Conservation (phyloP, 1,284 basidiomycete species). For the Golubevia pallescens region DNA sequence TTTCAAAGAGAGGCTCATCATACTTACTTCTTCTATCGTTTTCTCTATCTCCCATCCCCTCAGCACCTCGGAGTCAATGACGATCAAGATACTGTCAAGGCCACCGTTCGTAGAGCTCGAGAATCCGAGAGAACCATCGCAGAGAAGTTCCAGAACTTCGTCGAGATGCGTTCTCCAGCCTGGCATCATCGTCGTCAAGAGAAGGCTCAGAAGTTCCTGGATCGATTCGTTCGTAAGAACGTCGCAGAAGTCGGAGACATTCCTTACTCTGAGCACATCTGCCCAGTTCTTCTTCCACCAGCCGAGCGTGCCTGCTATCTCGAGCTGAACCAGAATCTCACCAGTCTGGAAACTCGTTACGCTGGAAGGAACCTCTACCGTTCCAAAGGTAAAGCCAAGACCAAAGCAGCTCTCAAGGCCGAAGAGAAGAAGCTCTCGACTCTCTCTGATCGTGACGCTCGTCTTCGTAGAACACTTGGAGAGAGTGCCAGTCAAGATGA, state of each 20-base stretch:
- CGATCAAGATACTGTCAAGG: slow-evolving; percentile 39
- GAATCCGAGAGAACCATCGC: slow-evolving; percentile 36
- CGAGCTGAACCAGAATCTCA: slow-evolving; percentile 44
- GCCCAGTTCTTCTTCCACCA: slow-evolving; percentile 34
- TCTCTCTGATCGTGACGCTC: slow-evolving; percentile 36
- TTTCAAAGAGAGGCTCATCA: not conserved
- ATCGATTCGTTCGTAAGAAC: slow-evolving; percentile 40
- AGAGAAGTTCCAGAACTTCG: slow-evolving; percentile 46
- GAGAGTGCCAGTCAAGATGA: slow-evolving; percentile 39
- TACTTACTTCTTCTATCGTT: not conserved
- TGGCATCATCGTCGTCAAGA: slow-evolving; percentile 43
- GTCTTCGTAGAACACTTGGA: slow-evolving; percentile 40
- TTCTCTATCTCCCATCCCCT: not conserved
- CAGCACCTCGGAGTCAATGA: slow-evolving; percentile 40
- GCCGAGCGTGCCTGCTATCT: slow-evolving; percentile 45
- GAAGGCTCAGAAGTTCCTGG: slow-evolving; percentile 39
- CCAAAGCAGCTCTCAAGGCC: slow-evolving; percentile 13
- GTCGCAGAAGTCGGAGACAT: slow-evolving; percentile 46
- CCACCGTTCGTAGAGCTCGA: slow-evolving; percentile 24
- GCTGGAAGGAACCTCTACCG: slow-evolving; percentile 36
- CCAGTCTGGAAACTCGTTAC: slow-evolving; percentile 35
- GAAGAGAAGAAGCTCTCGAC: slow-evolving; percentile 20
- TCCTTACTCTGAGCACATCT: slow-evolving; percentile 28
- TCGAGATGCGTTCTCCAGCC: slow-evolving; percentile 45
- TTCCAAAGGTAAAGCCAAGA: slow-evolving; percentile 23